phyloP scores from a whole-genome alignment of 139 green algal species.

The Chlorella sp. region DNA sequence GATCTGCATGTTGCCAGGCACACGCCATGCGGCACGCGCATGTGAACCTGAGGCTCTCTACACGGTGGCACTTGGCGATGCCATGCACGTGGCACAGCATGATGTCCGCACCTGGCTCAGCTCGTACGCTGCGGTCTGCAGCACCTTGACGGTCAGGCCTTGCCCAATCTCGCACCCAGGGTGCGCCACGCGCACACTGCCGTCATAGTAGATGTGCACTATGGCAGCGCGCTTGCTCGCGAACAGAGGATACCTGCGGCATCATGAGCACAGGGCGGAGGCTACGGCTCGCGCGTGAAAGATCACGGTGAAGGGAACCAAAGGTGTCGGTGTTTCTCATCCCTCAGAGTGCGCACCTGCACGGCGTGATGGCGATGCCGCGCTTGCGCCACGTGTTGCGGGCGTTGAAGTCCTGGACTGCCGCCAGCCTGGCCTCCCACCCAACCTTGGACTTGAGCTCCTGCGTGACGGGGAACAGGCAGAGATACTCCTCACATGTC shows the following conservation, averaged over 20 bases:
- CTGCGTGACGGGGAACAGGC: no score
- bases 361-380: conserved; percentile 31
- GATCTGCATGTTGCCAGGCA: no score
- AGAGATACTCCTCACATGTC: no score
- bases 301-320: no score
- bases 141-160: conserved; percentile 50
- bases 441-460: conserved; percentile 6
- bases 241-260: conserved; percentile 12
- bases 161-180: conserved; percentile 16
- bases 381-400: conserved; percentile 40
- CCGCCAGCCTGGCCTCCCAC: conserved; percentile 5
- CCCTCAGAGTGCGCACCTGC: no score
- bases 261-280: no score
- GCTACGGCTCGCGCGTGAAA: no score
- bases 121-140: conserved; percentile 36
- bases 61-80: no score
- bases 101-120: conserved; percentile 18
- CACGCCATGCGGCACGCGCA: no score
- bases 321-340: no score
- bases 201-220: conserved; percentile 10
- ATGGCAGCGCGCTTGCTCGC: background rate
- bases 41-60: no score
- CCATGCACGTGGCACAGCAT: no score
- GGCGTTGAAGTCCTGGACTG: conserved; percentile 38
- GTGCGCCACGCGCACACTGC: conserved; percentile 4